A percentile compares a stretch with the other conserved stretches of the same genome.
These are phyloP conservation scores for Crataegus laevigata DNA, from an alignment of 306 rosid genomes.

Conservation along the genomic window DNA sequence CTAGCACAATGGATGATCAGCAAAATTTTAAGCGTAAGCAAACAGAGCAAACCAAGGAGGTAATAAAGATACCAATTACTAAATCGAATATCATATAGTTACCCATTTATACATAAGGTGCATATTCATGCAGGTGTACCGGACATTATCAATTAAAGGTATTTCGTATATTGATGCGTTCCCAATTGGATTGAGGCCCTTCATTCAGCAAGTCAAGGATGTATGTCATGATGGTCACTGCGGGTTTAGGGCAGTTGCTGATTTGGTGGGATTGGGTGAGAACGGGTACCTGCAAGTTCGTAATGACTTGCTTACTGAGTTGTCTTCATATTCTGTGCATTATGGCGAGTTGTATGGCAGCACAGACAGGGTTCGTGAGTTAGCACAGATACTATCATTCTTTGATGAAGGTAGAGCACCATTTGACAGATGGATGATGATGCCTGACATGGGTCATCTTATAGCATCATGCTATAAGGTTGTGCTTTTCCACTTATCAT, in stretches of 20 bases:
- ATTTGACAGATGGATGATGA: constrained; percentile 4
- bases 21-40: not conserved
- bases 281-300: constrained; percentile 9
- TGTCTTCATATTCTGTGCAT: constrained; percentile 5
- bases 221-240: constrained; percentile 8
- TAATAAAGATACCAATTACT: not conserved
- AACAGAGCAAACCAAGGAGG: not conserved
- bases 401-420: constrained; percentile 3
- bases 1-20: not conserved
- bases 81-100: not conserved
- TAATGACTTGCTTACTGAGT: constrained; percentile 10
- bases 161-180: not conserved
- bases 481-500: constrained; percentile 6
- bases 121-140: constrained; percentile 1
- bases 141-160: not conserved
- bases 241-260: constrained; percentile 10
- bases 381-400: constrained; percentile 8
- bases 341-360: constrained; percentile 9
- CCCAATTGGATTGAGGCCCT: constrained; percentile 2
- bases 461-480: constrained; percentile 10
- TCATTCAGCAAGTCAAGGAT: constrained; percentile 1
- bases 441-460: constrained; percentile 17
- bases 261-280: constrained; percentile 6
- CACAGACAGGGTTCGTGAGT: constrained; percentile 8
- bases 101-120: not conserved